Evolutionary conservation across 768 basidiomycete species (phyloP).

Genomic region (Kwoniella newhampshirensis): DNA sequence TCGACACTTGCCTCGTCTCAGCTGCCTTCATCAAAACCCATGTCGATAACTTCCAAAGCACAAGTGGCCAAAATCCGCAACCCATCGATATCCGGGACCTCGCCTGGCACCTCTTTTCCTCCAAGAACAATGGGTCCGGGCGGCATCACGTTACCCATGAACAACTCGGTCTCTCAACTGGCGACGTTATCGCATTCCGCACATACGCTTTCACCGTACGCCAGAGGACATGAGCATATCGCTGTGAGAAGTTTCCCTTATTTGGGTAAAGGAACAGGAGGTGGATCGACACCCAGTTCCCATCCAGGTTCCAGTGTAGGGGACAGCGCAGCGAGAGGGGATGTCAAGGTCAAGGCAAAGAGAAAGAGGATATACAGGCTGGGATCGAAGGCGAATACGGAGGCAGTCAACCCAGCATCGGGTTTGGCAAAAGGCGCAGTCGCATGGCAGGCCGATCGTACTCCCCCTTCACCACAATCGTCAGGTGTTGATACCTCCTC

Average conservation of each 20-base stretch:
- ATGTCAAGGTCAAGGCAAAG: constrained; percentile 62
- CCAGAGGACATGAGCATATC: constrained; percentile 83
- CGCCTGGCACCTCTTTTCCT: constrained; percentile 36
- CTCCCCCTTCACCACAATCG: not conserved
- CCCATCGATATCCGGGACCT: constrained; percentile 26
- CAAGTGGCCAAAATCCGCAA: not conserved
- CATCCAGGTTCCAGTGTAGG: not conserved
- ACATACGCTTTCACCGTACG: constrained; percentile 92
- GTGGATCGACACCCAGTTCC: not conserved
- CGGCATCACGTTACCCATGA: constrained; percentile 56
- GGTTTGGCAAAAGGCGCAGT: not conserved
- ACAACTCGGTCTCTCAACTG: constrained; percentile 77
- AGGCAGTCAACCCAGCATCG: constrained; percentile 3
- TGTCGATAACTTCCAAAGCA: constrained; percentile 1
- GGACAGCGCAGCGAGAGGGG: not conserved
- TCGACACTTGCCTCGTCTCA: constrained; percentile 28
- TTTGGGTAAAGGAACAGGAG: constrained; percentile 31
- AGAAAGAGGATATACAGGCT: constrained; percentile 72
- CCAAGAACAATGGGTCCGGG: constrained; percentile 35
- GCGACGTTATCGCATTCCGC: constrained; percentile 83
- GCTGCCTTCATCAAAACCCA: constrained; percentile 35
- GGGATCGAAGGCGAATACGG: constrained; percentile 47
- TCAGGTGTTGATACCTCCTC: not conserved
- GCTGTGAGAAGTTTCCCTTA: constrained; percentile 84
- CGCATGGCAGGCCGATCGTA: not conserved